Evolutionary conservation across 2,329 filamentous ascomycete genomes (phyloP).

Genomic region (Cladosporium sp.): DNA sequence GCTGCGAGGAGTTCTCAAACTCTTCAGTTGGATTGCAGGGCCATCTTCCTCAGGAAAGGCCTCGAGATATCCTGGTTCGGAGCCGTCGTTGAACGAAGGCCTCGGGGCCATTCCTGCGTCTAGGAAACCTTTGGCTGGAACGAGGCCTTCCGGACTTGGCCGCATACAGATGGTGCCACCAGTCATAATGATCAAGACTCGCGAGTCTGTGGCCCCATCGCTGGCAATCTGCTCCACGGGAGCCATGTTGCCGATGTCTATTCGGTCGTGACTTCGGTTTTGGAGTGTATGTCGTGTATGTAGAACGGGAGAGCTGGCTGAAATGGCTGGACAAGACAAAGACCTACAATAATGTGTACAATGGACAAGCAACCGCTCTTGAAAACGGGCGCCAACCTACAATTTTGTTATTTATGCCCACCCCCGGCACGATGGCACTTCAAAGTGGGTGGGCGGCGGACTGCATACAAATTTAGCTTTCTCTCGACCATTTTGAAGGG

Average conservation of each 20-base stretch:
- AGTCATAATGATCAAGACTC: conserved; percentile 83
- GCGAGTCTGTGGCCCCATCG: conserved; percentile 30
- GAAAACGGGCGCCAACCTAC: neutral
- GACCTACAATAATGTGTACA: neutral
- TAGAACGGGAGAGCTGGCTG: neutral
- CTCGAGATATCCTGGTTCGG: conserved; percentile 33
- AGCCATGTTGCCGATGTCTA: neutral
- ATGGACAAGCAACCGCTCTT: neutral
- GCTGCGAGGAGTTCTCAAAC: conserved; percentile 73
- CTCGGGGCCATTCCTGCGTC: conserved; percentile 76
- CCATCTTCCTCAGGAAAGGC: conserved; percentile 13
- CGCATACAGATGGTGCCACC: conserved; percentile 89
- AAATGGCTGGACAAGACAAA: neutral
- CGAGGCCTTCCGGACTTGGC: conserved; percentile 64
- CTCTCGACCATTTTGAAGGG: neutral
- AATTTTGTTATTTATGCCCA: neutral
- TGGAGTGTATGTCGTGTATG: neutral
- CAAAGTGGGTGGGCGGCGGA: neutral
- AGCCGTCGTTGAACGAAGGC: conserved; percentile 80
- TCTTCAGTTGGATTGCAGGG: conserved; percentile 48
- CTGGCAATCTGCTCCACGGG: neutral
- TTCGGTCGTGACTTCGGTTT: neutral
- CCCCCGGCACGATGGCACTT: neutral
- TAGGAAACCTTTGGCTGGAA: conserved; percentile 70
- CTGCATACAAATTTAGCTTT: conserved; percentile 3